phyloP scores from a whole-genome alignment of 257 asterid species.

The Solanum chmielewskii region DNA sequence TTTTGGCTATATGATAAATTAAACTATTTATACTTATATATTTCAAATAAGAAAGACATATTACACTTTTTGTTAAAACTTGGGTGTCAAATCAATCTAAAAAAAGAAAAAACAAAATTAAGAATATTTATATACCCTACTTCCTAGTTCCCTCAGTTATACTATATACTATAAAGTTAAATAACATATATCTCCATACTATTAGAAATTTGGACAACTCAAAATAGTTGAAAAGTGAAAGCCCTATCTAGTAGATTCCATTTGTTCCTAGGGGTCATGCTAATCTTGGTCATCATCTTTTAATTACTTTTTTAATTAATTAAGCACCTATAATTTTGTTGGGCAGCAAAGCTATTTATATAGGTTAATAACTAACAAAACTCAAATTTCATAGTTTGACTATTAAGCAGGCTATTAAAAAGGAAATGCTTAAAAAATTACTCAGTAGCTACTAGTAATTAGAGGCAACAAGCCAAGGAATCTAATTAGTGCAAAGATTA shows the following conservation, averaged over 20 bases:
- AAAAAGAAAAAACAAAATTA: background rate
- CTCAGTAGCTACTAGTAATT: background rate
- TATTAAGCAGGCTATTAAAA: conserved; percentile 2
- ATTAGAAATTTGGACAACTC: background rate
- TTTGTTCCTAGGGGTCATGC: background rate
- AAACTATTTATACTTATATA: background rate
- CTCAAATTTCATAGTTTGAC: background rate
- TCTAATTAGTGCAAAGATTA: background rate
- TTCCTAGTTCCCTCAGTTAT: background rate
- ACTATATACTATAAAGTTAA: background rate
- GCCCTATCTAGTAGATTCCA: background rate
- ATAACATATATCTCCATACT: background rate
- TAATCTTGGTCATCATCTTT: background rate
- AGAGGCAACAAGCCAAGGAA: conserved; percentile 5
- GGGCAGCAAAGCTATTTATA: background rate
- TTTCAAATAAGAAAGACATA: background rate
- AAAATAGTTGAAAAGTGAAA: background rate
- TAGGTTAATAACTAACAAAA: background rate
- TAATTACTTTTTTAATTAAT: background rate
- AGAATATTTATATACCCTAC: background rate
- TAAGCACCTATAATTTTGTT: background rate
- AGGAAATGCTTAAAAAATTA: background rate
- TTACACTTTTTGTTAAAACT: background rate
- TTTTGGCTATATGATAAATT: background rate
- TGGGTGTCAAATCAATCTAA: background rate